Evolutionary conservation across 495 filamentous ascomycete species (phyloP).

Genomic region (Pyrenopolyporus hunteri): DNA sequence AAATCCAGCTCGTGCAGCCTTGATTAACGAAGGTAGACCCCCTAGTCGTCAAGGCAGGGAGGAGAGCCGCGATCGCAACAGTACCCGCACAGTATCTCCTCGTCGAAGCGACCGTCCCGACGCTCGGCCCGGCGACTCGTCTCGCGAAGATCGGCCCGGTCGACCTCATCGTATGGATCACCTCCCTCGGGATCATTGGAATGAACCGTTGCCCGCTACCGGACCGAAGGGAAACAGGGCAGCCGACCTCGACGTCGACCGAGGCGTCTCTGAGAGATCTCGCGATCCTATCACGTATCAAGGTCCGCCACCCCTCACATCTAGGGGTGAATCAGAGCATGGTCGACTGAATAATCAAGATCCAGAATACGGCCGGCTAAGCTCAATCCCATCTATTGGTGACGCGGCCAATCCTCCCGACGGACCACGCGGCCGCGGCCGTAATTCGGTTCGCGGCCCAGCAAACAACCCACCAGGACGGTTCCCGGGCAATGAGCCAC

Average conservation of each 20-base stretch:
- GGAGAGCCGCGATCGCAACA: conserved; percentile 49
- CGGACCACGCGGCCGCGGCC: conserved; percentile 67
- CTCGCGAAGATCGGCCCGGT: conserved; percentile 54
- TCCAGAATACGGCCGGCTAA: conserved; percentile 66
- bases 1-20: conserved; percentile 64
- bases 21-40: conserved; percentile 51
- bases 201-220: conserved; percentile 34
- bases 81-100: conserved; percentile 59
- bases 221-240: conserved; percentile 33
- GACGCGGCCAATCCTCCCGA: conserved; percentile 67
- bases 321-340: conserved; percentile 57
- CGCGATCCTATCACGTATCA: conserved; percentile 46
- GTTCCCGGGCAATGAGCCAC: conserved; percentile 43
- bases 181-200: conserved; percentile 46
- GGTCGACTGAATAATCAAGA: conserved; percentile 64
- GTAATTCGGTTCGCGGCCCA: conserved; percentile 46
- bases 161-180: conserved; percentile 50
- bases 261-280: conserved; percentile 41
- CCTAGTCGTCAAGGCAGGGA: conserved; percentile 51
- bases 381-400: conserved; percentile 56
- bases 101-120: conserved; percentile 50
- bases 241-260: conserved; percentile 46
- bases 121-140: conserved; percentile 45
- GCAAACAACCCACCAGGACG: conserved; percentile 44
- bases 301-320: conserved; percentile 38